Evolutionary conservation across 257 asterid genomes (phyloP), one percentile per base, ranked within the genome.

Genomic region (Solanum chilense): DNA sequence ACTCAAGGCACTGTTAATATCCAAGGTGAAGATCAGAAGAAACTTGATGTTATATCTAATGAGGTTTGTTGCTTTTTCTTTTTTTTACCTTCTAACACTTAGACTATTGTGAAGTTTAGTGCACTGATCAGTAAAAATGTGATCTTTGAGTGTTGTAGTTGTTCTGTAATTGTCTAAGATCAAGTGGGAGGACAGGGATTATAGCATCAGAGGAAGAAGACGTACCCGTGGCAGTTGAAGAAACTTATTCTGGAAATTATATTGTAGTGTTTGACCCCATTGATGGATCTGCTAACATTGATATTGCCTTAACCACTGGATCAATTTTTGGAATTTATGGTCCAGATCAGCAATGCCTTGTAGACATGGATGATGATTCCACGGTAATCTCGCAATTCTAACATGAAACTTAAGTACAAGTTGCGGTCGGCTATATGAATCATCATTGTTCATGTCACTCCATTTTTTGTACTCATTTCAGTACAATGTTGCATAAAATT

Each of bases 181-280:
- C 98, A 11, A 96, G 94, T 75, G 98, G 98, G 41, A 90, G 98
- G 86, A 95, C 97, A 0, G 98, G 98, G 15, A 92, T 96, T 82
- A 95, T 95, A 70, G 98, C 97, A 27, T 96, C 99, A 0, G 97
- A 96, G 93, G 98, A 96, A 92, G 99, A 95, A 88, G 95, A 95
- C 35, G 91, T 91, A 20, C 99, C 99, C 1, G 94, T 96, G 12
- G 99, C 98, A 6, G 98, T 96, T 31, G 98, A 95, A 90, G 98
- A 96, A 89, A 95, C 96, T 18, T 91, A 91, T 82, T 96, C 98
- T 44, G 98, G 98, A 16, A 96, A 95, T 84, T 96, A 95, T 89
- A 90, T 94, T 86, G 99, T 96, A 20, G 98, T 96, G 27, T 95
- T 96, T 77, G 98, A 96, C 78, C 98, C 98, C 33, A 92, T 96